A percentile compares a stretch with the other conserved stretches of the same genome.
phyloP scores from a whole-genome alignment of 441 rosid genomes.

The Hypseocharis bilobata region DNA sequence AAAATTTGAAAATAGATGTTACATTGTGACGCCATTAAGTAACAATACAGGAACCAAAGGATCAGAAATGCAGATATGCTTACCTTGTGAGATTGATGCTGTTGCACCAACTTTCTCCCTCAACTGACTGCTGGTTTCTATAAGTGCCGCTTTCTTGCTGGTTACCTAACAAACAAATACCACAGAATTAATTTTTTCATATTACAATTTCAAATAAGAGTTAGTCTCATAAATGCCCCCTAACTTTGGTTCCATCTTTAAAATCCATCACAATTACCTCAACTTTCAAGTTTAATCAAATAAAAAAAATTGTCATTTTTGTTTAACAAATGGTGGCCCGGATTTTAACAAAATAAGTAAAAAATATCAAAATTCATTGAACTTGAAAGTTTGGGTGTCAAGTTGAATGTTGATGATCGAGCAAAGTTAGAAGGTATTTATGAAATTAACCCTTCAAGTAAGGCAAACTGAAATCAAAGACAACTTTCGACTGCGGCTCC shows the following conservation, averaged over 20 bases:
- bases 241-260: not conserved
- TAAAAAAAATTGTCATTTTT: no score
- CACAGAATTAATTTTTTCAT: not conserved
- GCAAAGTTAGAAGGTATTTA: not conserved
- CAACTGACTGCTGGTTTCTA: slow-evolving; percentile 51
- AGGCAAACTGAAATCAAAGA: no score
- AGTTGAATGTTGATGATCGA: not conserved
- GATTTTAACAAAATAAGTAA: not conserved
- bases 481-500: no score
- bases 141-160: slow-evolving; percentile 69
- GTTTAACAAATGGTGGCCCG: not conserved
- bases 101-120: slow-evolving; percentile 60
- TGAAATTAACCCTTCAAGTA: no score
- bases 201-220: not conserved
- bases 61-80: slow-evolving; percentile 16
- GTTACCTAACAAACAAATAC: slow-evolving; percentile 47
- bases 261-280: not conserved
- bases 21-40: not conserved
- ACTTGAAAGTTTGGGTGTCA: not conserved
- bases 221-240: not conserved
- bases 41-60: not conserved
- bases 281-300: not conserved
- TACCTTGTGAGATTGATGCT: slow-evolving; percentile 69
- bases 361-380: not conserved
- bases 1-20: not conserved